phyloP scores from a whole-genome alignment of 768 basidiomycete species.

The Lactarius evosmus region DNA sequence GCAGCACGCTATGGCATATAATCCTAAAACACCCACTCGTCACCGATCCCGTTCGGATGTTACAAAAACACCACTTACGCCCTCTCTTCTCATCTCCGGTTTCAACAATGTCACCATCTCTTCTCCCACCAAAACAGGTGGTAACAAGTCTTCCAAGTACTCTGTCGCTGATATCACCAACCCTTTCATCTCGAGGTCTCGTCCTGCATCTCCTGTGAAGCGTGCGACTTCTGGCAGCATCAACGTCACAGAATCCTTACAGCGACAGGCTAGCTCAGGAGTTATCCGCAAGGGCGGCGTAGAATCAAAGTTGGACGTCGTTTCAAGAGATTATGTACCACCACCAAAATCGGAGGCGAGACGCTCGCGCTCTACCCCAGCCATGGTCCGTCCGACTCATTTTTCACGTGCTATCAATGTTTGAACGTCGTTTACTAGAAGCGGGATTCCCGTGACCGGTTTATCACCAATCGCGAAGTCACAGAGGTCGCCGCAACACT shows the following conservation, averaged over 20 bases:
- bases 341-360: conserved; percentile 57
- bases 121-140: conserved; percentile 35
- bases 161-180: conserved; percentile 51
- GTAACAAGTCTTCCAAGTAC: conserved; percentile 31
- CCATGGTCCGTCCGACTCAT: conserved; percentile 36
- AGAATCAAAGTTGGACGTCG: conserved; percentile 73
- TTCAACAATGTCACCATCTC: conserved; percentile 38
- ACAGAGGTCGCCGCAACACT: conserved; percentile 60
- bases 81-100: conserved; percentile 41
- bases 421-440: conserved; percentile 28
- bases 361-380: conserved; percentile 71
- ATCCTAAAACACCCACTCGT: conserved; percentile 47
- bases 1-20: conserved; percentile 30
- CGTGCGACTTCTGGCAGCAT: conserved; percentile 48
- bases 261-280: conserved; percentile 61
- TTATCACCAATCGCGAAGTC: conserved; percentile 61
- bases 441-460: conserved; percentile 61
- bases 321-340: conserved; percentile 76
- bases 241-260: conserved; percentile 50
- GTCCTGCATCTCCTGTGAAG: conserved; percentile 65
- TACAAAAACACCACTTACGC: conserved; percentile 48
- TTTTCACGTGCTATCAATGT: not conserved
- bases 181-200: conserved; percentile 57
- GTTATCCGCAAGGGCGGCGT: conserved; percentile 75
- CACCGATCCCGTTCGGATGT: conserved; percentile 46